Percentiles rank a stretch among this genome's conserved stretches.
Conservation (phyloP, 73 alveolate species). For the Tetrahymena malaccensis region DNA sequence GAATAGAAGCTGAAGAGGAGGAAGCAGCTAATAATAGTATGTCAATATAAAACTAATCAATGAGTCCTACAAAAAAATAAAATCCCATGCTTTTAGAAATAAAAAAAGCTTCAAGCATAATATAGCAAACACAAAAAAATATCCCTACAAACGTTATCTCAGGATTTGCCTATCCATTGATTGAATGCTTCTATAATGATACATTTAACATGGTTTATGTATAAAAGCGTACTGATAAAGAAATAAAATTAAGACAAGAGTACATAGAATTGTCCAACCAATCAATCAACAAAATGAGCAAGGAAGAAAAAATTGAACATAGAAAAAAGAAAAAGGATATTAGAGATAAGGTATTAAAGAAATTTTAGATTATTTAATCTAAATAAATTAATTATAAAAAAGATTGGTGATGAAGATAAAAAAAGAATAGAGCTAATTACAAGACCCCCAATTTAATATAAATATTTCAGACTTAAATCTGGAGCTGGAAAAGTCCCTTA, state of each 20-base stretch:
- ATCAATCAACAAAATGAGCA: slow-evolving; percentile 40
- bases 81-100: not conserved
- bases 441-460: slow-evolving; percentile 52
- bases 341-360: slow-evolving; percentile 21
- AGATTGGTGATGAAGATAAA: slow-evolving; percentile 47
- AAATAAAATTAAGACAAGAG: slow-evolving; percentile 55
- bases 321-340: slow-evolving; percentile 37
- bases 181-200: slow-evolving; percentile 65
- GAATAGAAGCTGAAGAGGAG: not conserved
- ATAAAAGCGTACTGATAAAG: slow-evolving; percentile 24
- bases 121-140: not conserved
- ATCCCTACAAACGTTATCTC: slow-evolving; percentile 46
- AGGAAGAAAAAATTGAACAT: slow-evolving; percentile 39
- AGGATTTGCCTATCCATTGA: slow-evolving; percentile 67
- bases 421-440: slow-evolving; percentile 36
- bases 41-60: not conserved
- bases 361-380: no score
- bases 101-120: not conserved
- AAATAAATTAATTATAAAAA: not conserved
- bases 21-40: not conserved
- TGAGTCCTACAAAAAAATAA: not conserved
- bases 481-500: slow-evolving; percentile 53
- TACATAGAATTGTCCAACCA: slow-evolving; percentile 49
- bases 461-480: slow-evolving; percentile 54
- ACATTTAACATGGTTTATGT: slow-evolving; percentile 38